phyloP scores from a whole-genome alignment of 2,329 filamentous ascomycete species.

The Gnomoniopsis sp. region DNA sequence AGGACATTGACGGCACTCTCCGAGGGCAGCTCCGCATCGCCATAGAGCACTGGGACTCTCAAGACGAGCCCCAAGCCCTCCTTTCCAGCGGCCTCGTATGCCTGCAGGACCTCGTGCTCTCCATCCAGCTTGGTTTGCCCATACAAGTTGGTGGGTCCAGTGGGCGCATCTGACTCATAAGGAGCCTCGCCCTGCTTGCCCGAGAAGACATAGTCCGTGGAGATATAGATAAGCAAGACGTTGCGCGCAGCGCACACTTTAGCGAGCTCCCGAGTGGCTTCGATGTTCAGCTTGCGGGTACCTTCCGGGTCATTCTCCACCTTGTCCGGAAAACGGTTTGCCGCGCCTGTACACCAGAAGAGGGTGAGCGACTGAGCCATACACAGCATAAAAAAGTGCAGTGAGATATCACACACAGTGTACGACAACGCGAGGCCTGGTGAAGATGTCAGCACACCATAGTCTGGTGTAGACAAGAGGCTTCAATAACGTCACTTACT shows the following conservation, averaged over 20 bases:
- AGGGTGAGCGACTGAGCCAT: background rate
- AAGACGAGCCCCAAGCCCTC: slow-evolving; percentile 64
- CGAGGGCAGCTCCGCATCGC: slow-evolving; percentile 62
- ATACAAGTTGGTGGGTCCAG: slow-evolving; percentile 74
- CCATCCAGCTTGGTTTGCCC: slow-evolving; percentile 60
- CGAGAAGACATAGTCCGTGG: slow-evolving; percentile 78
- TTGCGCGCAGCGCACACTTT: slow-evolving; percentile 58
- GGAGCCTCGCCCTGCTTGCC: slow-evolving; percentile 77
- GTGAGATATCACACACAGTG: slow-evolving; percentile 59
- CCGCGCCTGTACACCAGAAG: slow-evolving; percentile 59
- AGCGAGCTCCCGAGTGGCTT: slow-evolving; percentile 66
- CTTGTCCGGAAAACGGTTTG: slow-evolving; percentile 83
- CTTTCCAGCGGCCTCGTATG: slow-evolving; percentile 46
- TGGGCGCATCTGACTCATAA: slow-evolving; percentile 62
- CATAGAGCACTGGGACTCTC: slow-evolving; percentile 82
- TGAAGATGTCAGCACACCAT: background rate
- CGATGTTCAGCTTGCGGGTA: slow-evolving; percentile 70
- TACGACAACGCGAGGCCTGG: slow-evolving; percentile 71
- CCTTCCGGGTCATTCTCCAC: slow-evolving; percentile 76
- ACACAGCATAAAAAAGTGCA: background rate
- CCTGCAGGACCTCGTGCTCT: slow-evolving; percentile 62
- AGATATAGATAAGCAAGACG: slow-evolving; percentile 71
- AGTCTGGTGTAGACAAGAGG: background rate
- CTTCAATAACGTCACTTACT: slow-evolving; percentile 39
- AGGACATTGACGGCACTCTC: slow-evolving; percentile 84